Percentiles rank a stretch among this genome's conserved stretches.
Conservation (phyloP, 371 early-diverging fungal species). For the Circinella umbellata region DNA sequence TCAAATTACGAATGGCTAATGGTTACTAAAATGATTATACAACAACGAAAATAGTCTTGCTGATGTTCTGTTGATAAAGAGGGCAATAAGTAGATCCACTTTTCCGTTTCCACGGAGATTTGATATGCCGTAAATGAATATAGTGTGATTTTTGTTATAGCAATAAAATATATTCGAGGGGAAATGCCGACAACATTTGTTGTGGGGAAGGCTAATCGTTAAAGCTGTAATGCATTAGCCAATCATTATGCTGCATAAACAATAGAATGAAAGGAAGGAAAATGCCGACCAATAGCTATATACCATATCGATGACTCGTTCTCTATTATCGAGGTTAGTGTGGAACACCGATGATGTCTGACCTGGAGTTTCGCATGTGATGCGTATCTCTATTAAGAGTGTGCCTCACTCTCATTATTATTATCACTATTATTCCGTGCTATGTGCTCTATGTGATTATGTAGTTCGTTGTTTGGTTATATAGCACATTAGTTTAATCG, state of each 20-base stretch:
- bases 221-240: not conserved
- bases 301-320: not conserved
- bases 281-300: not conserved
- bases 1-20: too few species aligned
- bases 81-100: not conserved
- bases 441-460: too few species aligned
- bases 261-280: not conserved
- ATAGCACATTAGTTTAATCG: not conserved
- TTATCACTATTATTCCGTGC: too few species aligned
- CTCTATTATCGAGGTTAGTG: not conserved
- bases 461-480: too few species aligned
- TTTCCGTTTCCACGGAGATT: constrained; percentile 6
- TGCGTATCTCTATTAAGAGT: not conserved
- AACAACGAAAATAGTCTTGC: too few species aligned
- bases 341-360: constrained; percentile 5
- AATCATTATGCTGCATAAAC: constrained; percentile 2
- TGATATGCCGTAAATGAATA: constrained; percentile 4
- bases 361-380: constrained; percentile 7
- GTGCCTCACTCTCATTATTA: too few species aligned
- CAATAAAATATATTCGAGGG: too few species aligned
- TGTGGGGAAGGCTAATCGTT: constrained; percentile 7
- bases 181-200: too few species aligned
- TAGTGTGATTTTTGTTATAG: not conserved
- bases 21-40: too few species aligned
- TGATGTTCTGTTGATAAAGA: not conserved